phyloP scores from a whole-genome alignment of 2,329 filamentous ascomycete genomes.

The Canariomyces notabilis region DNA sequence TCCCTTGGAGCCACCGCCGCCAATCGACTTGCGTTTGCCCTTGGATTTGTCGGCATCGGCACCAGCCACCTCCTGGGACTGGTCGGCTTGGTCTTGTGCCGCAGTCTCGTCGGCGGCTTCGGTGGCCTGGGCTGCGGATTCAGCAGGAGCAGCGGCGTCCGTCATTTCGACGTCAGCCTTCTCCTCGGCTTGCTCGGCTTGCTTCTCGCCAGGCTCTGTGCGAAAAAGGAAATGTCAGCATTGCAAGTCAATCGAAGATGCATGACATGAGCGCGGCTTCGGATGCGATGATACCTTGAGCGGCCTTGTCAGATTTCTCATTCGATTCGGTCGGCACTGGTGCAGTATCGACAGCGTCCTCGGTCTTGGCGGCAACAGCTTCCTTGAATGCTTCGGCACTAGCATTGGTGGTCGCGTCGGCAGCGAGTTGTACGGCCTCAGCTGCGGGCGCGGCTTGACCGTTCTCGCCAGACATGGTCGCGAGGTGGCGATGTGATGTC shows the following conservation, averaged over 20 bases:
- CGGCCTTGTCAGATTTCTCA: conserved; percentile 19
- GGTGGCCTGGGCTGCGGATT: conserved; percentile 18
- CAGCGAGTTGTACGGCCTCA: conserved; percentile 18
- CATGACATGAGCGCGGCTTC: neutral
- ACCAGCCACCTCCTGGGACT: conserved; percentile 24
- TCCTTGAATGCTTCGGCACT: conserved; percentile 4
- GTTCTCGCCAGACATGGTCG: conserved; percentile 27
- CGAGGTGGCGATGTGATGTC: conserved; percentile 26
- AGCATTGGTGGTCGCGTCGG: conserved; percentile 12
- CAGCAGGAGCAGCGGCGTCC: conserved; percentile 55
- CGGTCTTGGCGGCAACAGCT: conserved; percentile 11
- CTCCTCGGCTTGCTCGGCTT: conserved; percentile 16
- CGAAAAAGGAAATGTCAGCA: conserved; percentile 8
- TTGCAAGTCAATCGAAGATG: neutral
- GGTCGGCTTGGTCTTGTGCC: conserved; percentile 23
- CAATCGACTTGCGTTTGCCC: conserved; percentile 68
- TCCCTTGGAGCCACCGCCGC: conserved; percentile 59
- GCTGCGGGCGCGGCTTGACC: conserved; percentile 16
- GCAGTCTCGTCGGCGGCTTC: conserved; percentile 25
- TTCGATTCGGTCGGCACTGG: conserved; percentile 26
- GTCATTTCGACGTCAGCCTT: conserved; percentile 58
- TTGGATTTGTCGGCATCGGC: conserved; percentile 36
- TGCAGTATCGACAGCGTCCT: conserved; percentile 18
- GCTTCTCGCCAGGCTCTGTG: conserved; percentile 15
- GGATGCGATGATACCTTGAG: conserved; percentile 20